Evolutionary conservation across 257 asterid species (phyloP), one percentile per base, ranked within the genome.

Genomic region (Lycium ferocissimum): DNA sequence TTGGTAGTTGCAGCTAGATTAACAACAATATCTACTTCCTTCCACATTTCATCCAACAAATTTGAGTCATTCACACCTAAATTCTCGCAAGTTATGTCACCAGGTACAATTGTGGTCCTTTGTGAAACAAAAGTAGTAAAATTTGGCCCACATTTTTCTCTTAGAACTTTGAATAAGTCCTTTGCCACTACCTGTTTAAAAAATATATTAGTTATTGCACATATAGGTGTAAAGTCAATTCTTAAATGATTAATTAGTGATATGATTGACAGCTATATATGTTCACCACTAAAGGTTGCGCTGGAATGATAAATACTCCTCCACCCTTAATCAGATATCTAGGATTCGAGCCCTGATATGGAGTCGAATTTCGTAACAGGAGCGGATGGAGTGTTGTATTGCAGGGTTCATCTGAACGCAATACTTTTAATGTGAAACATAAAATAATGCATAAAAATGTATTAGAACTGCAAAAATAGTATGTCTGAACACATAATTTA

Each of bases 1-100:
- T 94, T 91, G 75, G 99, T 96, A 2, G 94, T 95, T 83, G 99
- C 99, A 81, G 99, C 99, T 83, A 95, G 85, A 85, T 96, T 96
- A 63, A 95, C 89, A 1, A 96, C 98, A 85, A 95, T 92, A 80
- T 94, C 98, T 37, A 94, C 91, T 88, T 92, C 84, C 73, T 79
- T 88, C 92, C 92, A 91, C 93, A 95, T 93, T 85, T 93, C 94
- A 49, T 95, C 91, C 83, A 92, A 33, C 86, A 96, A 80, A 26
- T 4, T 67, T 0, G 87, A 5, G 63, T 94, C 95, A 33, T 91
- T 89, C 61, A 96, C 90, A 5, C 98, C 99, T 81, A 96, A 85
- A 76, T 96, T 93, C n/a, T 96, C 92, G 18, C 37, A 71, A n/a
- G 92, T 87, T 78, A 96, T 94, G 84, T 96, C 99, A 71, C 99